A percentile compares a stretch with the other conserved stretches of the same genome.
Conservation (phyloP, 805 yeast genomes). For the Starmerella khaoyaiensis region DNA sequence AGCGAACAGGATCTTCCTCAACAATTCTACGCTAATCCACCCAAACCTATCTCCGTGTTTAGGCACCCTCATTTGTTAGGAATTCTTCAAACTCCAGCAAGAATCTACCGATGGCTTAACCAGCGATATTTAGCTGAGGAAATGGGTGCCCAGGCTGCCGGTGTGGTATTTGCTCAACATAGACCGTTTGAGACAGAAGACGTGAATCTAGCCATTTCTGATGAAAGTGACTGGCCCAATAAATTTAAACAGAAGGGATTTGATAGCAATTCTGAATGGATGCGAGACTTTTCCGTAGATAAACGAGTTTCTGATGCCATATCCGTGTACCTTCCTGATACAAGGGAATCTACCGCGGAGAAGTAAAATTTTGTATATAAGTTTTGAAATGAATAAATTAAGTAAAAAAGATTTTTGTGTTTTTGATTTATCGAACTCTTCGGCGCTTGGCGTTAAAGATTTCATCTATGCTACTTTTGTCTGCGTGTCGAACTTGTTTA, state of each 20-base stretch:
- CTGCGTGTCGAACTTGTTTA: constrained; percentile 3
- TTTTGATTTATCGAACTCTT: background rate
- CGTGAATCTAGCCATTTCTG: constrained; percentile 37
- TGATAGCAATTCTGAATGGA: constrained; percentile 77
- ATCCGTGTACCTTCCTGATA: constrained; percentile 19
- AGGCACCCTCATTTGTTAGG: constrained; percentile 73
- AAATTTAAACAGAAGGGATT: constrained; percentile 70
- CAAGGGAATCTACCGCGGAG: background rate
- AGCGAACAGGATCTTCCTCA: constrained; percentile 42
- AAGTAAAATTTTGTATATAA: background rate
- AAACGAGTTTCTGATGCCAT: constrained; percentile 46
- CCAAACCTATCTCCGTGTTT: constrained; percentile 57
- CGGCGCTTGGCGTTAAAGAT: constrained; percentile 19
- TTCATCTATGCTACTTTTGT: constrained; percentile 22
- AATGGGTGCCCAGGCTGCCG: constrained; percentile 42
- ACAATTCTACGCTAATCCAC: constrained; percentile 34
- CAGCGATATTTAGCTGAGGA: constrained; percentile 58
- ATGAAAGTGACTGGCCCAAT: constrained; percentile 77
- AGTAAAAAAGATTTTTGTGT: background rate
- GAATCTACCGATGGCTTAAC: constrained; percentile 68
- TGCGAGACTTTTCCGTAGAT: constrained; percentile 57
- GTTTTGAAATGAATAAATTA: background rate
- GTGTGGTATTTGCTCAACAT: constrained; percentile 39
- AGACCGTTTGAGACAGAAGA: constrained; percentile 43
- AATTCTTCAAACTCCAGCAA: constrained; percentile 57